Evolutionary conservation across 2,329 filamentous ascomycete genomes (phyloP).

Genomic region (Plenodomus biglobosus): DNA sequence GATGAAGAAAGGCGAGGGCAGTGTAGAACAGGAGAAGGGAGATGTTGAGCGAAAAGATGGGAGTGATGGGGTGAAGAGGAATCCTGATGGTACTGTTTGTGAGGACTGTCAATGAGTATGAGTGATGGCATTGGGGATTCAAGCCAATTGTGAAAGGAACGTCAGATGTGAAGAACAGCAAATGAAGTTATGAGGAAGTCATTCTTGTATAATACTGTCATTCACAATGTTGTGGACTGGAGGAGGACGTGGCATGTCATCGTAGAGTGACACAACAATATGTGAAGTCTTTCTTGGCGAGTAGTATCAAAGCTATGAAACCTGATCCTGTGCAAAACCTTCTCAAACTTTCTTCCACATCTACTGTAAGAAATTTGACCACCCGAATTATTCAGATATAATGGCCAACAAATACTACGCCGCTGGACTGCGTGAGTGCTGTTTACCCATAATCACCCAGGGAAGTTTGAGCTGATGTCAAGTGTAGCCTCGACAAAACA

Average conservation of each 20-base stretch:
- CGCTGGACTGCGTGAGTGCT: neutral
- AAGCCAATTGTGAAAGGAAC: too few relatives aligned
- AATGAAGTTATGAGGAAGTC: too few relatives aligned
- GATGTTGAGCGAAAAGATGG: neutral
- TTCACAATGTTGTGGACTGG: too few relatives aligned
- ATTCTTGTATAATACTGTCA: too few relatives aligned
- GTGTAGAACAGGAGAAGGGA: slow-evolving; percentile 1
- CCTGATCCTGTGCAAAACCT: neutral
- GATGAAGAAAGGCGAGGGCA: neutral
- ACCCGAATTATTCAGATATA: too few relatives aligned
- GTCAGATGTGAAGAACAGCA: too few relatives aligned
- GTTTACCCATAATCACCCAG: neutral
- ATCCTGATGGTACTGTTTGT: slow-evolving; percentile 41
- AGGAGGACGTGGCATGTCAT: neutral
- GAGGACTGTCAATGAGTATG: slow-evolving; percentile 34
- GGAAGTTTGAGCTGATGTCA: neutral
- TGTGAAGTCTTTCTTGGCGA: neutral
- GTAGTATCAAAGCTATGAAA: neutral
- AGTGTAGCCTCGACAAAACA: too few relatives aligned
- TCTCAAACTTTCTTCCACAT: neutral
- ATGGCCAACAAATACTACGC: neutral
- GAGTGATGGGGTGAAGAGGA: slow-evolving; percentile 28
- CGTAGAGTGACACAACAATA: neutral
- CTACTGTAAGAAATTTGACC: too few relatives aligned
- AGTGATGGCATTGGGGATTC: too few relatives aligned